phyloP scores from a whole-genome alignment of 176 grass and related monocot genomes.

The Rhynchospora tenuis region DNA sequence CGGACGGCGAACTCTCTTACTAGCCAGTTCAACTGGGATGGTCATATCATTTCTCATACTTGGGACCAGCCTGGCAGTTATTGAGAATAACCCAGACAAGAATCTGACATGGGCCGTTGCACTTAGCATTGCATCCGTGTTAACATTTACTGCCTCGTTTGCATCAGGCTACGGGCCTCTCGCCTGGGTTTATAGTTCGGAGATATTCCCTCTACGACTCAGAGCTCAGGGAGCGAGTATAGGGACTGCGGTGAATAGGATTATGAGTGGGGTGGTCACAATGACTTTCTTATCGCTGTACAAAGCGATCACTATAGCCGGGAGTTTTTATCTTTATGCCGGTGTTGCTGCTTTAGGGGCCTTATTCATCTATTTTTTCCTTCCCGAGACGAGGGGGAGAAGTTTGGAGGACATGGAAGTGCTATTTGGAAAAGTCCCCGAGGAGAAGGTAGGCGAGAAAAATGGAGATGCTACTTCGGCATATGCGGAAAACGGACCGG shows the following conservation, averaged over 20 bases:
- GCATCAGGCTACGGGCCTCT: slow-evolving; percentile 61
- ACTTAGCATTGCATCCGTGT: slow-evolving; percentile 56
- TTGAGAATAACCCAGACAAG: slow-evolving; percentile 33
- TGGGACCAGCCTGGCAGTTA: slow-evolving; percentile 35
- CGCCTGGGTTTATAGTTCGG: slow-evolving; percentile 84
- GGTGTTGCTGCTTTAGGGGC: slow-evolving; percentile 43
- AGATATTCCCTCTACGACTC: slow-evolving; percentile 81
- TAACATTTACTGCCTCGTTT: slow-evolving; percentile 75
- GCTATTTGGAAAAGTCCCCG: slow-evolving; percentile 59
- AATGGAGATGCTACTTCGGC: not conserved
- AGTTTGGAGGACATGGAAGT: slow-evolving; percentile 77
- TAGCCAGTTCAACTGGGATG: slow-evolving; percentile 75
- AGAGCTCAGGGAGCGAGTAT: slow-evolving; percentile 67
- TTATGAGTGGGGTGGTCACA: slow-evolving; percentile 69
- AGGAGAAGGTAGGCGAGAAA: slow-evolving; percentile 24
- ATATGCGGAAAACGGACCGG: not conserved
- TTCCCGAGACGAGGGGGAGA: slow-evolving; percentile 75
- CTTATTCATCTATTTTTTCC: slow-evolving; percentile 73
- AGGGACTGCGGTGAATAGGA: slow-evolving; percentile 64
- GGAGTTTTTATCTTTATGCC: slow-evolving; percentile 82
- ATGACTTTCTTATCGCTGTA: slow-evolving; percentile 89
- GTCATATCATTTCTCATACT: slow-evolving; percentile 56
- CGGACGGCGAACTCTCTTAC: slow-evolving; percentile 69
- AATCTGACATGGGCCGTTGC: slow-evolving; percentile 39
- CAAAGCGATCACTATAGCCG: slow-evolving; percentile 58